phyloP scores from a whole-genome alignment of 2,329 filamentous ascomycete species.

The Pyricularia sp. region DNA sequence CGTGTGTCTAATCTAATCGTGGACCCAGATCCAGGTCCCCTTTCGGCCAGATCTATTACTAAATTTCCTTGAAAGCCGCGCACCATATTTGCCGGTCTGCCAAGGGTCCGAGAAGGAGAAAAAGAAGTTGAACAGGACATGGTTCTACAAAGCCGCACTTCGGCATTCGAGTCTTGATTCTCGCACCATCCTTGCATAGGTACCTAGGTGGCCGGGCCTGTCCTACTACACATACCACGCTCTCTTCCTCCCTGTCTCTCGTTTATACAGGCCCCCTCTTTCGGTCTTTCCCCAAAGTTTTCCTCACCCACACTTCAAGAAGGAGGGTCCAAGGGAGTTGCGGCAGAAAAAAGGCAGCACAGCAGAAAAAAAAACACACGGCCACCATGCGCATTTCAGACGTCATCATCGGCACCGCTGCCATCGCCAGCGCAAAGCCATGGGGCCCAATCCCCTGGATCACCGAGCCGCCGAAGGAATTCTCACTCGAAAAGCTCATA shows the following conservation, averaged over 20 bases:
- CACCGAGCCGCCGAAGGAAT: background rate
- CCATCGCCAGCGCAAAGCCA: background rate
- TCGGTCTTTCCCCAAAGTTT: background rate
- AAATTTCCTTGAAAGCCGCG: background rate
- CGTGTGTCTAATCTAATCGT: background rate
- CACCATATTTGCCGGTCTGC: background rate
- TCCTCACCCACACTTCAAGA: background rate
- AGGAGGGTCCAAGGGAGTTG: background rate
- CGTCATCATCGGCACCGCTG: background rate
- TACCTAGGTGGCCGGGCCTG: background rate
- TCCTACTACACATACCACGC: background rate
- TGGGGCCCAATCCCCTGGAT: background rate
- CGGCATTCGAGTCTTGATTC: background rate
- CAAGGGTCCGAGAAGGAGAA: background rate
- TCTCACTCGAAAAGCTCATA: background rate
- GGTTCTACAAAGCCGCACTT: background rate
- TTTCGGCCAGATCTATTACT: background rate
- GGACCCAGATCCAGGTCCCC: background rate
- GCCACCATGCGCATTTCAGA: background rate
- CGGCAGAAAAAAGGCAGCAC: background rate
- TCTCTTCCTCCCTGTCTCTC: background rate
- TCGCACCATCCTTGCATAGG: no score
- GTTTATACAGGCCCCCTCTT: background rate
- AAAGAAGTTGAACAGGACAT: background rate
- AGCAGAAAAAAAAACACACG: background rate